Conservation (phyloP, 106 monocot genomes). For the Phalaenopsis aphrodite region DNA sequence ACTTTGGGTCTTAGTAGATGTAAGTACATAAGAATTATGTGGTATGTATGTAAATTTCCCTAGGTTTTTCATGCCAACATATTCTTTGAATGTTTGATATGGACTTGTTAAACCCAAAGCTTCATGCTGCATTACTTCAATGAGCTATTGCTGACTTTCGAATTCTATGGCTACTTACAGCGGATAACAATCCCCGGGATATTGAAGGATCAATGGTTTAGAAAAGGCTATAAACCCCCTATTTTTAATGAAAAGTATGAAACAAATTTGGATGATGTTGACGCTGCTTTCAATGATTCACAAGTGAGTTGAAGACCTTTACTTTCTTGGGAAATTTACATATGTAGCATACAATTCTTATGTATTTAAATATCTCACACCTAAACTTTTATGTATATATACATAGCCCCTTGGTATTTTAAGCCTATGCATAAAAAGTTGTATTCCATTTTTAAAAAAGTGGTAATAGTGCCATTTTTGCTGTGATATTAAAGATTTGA, state of each 20-base stretch:
- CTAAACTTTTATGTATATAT: too few relatives aligned
- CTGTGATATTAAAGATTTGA: too few relatives aligned
- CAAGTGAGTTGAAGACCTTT: constrained; percentile 45
- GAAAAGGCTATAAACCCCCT: constrained; percentile 75
- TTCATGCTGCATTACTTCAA: not conserved
- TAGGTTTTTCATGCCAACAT: not conserved
- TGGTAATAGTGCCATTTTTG: too few relatives aligned
- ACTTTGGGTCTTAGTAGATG: too few relatives aligned
- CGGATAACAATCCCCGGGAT: constrained; percentile 76
- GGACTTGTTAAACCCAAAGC: not conserved
- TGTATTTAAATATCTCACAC: too few relatives aligned
- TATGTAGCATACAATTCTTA: too few relatives aligned
- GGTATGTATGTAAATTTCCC: too few relatives aligned
- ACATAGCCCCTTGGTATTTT: too few relatives aligned
- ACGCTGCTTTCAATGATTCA: constrained; percentile 63
- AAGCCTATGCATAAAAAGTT: too few relatives aligned
- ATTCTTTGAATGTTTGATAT: not conserved
- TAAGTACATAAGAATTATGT: too few relatives aligned
- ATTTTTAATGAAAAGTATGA: constrained; percentile 70
- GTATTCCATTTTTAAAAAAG: too few relatives aligned
- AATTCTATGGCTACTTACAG: constrained; percentile 25
- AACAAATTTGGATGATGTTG: constrained; percentile 57
- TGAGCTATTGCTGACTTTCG: not conserved
- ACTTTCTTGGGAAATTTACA: not conserved
- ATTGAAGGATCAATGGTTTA: constrained; percentile 88